A percentile compares a stretch with the other conserved stretches of the same genome.
Evolutionary conservation across 768 basidiomycete genomes (phyloP).

Genomic region (Calocera viscosa): DNA sequence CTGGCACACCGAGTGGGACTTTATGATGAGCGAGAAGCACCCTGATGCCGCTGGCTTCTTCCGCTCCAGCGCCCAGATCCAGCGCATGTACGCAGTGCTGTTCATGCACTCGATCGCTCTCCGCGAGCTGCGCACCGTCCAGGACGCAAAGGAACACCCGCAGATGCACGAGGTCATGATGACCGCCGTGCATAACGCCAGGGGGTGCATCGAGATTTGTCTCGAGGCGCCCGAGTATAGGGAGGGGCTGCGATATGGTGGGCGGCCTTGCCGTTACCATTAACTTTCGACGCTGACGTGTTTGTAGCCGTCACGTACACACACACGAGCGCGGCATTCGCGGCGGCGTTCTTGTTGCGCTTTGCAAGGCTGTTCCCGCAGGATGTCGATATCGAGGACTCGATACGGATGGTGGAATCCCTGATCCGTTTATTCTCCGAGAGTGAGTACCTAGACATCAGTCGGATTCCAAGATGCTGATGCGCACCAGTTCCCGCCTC

Average conservation of each 20-base stretch:
- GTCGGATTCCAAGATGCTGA: not conserved
- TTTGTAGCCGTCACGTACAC: slow-evolving; percentile 17
- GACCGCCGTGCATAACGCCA: slow-evolving; percentile 16
- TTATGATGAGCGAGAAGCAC: slow-evolving; percentile 13
- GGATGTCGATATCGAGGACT: slow-evolving; percentile 17
- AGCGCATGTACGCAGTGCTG: slow-evolving; percentile 18
- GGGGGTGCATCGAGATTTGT: slow-evolving; percentile 18
- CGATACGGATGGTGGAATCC: slow-evolving; percentile 14
- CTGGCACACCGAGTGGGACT: slow-evolving; percentile 19
- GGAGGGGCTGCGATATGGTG: slow-evolving; percentile 17
- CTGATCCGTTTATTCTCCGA: slow-evolving; percentile 16
- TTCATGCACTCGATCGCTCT: slow-evolving; percentile 17
- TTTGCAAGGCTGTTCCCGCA: slow-evolving; percentile 18
- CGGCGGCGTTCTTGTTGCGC: slow-evolving; percentile 18
- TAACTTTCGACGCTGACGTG: not conserved
- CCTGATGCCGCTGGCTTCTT: slow-evolving; percentile 16
- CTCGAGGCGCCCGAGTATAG: slow-evolving; percentile 17
- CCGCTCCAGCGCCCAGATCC: slow-evolving; percentile 19
- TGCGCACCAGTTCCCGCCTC: slow-evolving; percentile 15
- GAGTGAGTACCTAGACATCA: slow-evolving; percentile 6
- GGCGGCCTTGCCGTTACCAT: not conserved
- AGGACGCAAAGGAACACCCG: slow-evolving; percentile 15
- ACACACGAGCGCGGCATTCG: slow-evolving; percentile 20
- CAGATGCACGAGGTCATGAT: slow-evolving; percentile 18
- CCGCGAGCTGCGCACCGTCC: slow-evolving; percentile 14